These are phyloP conservation scores for Aethionema arabicum DNA, from an alignment of 345 rosid species.

Conservation along the genomic window DNA sequence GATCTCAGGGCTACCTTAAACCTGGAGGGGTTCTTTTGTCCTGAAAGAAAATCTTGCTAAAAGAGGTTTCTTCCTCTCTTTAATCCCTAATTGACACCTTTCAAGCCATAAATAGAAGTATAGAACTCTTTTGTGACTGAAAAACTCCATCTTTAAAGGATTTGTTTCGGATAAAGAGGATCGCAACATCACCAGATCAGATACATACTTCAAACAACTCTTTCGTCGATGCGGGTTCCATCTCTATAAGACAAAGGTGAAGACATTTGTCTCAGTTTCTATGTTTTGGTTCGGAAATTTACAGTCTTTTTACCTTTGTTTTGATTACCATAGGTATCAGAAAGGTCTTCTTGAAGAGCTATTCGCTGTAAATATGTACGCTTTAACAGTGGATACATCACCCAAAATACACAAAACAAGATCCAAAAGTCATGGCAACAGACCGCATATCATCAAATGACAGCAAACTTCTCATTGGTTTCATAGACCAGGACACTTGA, in stretches of 20 bases:
- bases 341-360: constrained; percentile 74
- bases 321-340: constrained; percentile 59
- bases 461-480: not conserved
- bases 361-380: constrained; percentile 89
- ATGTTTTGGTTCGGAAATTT: not conserved
- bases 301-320: not conserved
- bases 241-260: constrained; percentile 73
- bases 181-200: constrained; percentile 84
- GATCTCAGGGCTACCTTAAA: constrained; percentile 74
- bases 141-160: constrained; percentile 43
- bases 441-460: constrained; percentile 67
- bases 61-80: constrained; percentile 60
- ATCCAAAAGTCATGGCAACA: constrained; percentile 49
- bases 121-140: not conserved
- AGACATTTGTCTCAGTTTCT: not conserved
- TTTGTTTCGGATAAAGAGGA: constrained; percentile 93
- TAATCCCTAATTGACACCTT: not conserved
- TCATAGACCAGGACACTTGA: too few species aligned
- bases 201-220: constrained; percentile 75
- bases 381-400: constrained; percentile 62
- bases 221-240: constrained; percentile 78
- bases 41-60: constrained; percentile 86
- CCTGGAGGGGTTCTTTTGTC: constrained; percentile 81
- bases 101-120: not conserved
- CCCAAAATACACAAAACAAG: constrained; percentile 47